Percentiles rank a stretch among this genome's conserved stretches.
phyloP scores from a whole-genome alignment of 2,329 filamentous ascomycete species.

The Fusarium duplospermum region DNA sequence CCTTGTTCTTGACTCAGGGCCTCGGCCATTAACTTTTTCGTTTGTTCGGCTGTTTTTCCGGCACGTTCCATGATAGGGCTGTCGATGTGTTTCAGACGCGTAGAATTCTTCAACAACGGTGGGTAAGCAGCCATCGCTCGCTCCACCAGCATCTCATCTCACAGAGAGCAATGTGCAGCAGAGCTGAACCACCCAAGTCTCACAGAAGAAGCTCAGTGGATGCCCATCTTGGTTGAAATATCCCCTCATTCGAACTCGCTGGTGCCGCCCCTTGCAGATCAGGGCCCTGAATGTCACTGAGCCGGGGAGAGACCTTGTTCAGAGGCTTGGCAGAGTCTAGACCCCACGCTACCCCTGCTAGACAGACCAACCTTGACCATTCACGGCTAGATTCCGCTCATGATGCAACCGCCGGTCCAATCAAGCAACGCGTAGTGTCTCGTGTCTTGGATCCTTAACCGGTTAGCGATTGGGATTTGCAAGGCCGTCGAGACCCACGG shows the following conservation, averaged over 20 bases:
- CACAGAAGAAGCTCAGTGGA: neutral
- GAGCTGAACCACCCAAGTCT: neutral
- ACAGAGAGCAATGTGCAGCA: neutral
- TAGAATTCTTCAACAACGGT: neutral
- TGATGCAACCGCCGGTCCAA: neutral
- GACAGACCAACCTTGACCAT: neutral
- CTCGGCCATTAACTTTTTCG: neutral
- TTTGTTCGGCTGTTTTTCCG: neutral
- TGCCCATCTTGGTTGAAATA: neutral
- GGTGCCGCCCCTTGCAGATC: neutral
- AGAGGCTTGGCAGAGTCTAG: neutral
- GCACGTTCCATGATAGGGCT: neutral
- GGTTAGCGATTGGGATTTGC: conserved; percentile 1
- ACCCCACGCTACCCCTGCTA: neutral
- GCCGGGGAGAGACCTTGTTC: neutral
- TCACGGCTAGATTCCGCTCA: neutral
- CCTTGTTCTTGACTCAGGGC: neutral
- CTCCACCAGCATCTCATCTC: neutral
- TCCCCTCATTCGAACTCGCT: neutral
- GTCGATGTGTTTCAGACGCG: neutral
- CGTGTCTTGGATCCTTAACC: neutral
- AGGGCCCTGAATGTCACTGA: neutral
- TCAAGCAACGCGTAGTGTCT: neutral
- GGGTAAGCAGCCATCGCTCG: neutral
- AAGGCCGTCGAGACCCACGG: neutral